Evolutionary conservation across 495 filamentous ascomycete genomes (phyloP), one percentile per base, ranked within the genome.

Genomic region (Hamigera avellanea): DNA sequence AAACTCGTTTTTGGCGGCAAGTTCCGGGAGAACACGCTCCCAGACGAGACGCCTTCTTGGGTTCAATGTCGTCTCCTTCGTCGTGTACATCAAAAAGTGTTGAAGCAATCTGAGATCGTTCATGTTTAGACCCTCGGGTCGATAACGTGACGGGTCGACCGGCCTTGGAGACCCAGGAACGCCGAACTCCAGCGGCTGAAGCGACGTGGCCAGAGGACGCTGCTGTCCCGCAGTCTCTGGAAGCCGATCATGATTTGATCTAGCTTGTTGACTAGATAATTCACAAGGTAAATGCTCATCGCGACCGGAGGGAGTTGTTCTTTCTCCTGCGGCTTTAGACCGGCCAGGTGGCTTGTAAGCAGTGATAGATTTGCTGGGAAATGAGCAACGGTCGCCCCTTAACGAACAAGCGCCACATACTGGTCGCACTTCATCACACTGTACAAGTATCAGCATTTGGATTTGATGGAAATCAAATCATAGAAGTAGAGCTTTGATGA

Each of bases 341-440:
- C 21, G 21, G 9, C 21, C 21, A 23, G 21, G 21, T 5, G 9
- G 21, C 21, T 23, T 23, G 21, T 23, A 16, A 23, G 16, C 1
- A 21, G 39, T 43, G 26, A 16, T 36, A 25, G 30, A 26, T 4
- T 23, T 23, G 21, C 6, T 33, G 13, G 46, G 49, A 30, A 35
- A 53, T n/a, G 26, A 19, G 33, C 49, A 53, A 8, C 43, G 35
- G 34, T 44, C 38, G 1, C 32, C 33, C 1, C 46, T 37, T 8
- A 49, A n/a, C 3, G 19, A 36, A 21, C 51, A 54, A 10, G 48
- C 38, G 35, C 48, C 42, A 40, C 51, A 54, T 5, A 41, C 36
- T 13, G 51, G 51, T 13, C 43, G 40, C 19, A 37, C 45, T 32
- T 54, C 48, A 35, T 54, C 52, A 35, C 52, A 54, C 52, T 54